phyloP scores from a whole-genome alignment of 495 filamentous ascomycete species.

The Corynascus novoguineensis region DNA sequence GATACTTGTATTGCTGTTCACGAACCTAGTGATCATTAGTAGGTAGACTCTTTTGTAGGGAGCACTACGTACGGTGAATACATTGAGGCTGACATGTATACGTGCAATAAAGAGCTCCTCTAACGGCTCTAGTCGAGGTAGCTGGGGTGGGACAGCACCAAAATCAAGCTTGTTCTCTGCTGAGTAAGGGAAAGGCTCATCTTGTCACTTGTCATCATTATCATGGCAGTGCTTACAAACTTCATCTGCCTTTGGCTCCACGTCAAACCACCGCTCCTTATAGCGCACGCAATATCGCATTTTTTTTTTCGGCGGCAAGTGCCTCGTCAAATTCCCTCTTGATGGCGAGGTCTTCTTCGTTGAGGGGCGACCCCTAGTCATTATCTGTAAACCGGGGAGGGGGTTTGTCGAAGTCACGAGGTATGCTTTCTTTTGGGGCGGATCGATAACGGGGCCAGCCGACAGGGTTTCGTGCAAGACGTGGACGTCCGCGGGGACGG shows the following conservation, averaged over 20 bases:
- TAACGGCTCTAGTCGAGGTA: background rate
- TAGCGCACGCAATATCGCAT: background rate
- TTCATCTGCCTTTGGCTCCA: background rate
- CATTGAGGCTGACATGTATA: background rate
- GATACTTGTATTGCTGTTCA: too few species aligned
- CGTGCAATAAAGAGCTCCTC: conserved; percentile 1
- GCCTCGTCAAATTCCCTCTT: background rate
- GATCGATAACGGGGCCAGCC: background rate
- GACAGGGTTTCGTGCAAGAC: background rate
- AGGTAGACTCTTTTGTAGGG: too few species aligned
- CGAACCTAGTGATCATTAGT: too few species aligned
- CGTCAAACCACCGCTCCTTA: background rate
- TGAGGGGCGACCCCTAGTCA: background rate
- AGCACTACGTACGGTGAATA: conserved; percentile 2
- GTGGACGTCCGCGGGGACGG: background rate
- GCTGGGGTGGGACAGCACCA: background rate
- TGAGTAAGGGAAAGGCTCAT: background rate
- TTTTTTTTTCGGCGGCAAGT: background rate
- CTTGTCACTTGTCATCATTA: background rate
- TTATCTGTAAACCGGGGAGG: background rate
- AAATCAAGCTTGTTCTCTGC: background rate
- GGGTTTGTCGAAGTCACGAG: background rate
- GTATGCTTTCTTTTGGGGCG: background rate
- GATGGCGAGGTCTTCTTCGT: background rate
- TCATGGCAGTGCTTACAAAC: conserved; percentile 2